Conservation (phyloP, 2,329 filamentous ascomycete species). For the Aspergillus candidus region DNA sequence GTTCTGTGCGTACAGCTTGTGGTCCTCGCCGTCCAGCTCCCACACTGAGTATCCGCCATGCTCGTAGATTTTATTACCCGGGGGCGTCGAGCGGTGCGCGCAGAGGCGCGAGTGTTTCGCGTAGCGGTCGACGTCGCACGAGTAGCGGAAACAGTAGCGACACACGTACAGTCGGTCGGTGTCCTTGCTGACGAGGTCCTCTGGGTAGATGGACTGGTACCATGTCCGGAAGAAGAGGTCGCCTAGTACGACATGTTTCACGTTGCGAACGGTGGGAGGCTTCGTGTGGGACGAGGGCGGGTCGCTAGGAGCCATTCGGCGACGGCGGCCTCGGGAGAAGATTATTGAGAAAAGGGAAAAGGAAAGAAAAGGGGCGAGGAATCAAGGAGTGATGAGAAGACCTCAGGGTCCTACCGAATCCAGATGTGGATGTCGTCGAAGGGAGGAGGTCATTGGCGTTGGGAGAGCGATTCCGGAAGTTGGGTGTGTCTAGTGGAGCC, state of each 20-base stretch:
- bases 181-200: constrained; percentile 55
- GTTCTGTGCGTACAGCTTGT: constrained; percentile 90
- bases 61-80: constrained; percentile 70
- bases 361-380: background rate
- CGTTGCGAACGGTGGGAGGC: constrained; percentile 59
- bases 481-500: too few relatives aligned
- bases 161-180: constrained; percentile 73
- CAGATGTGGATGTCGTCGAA: too few relatives aligned
- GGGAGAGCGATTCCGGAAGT: too few relatives aligned
- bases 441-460: too few relatives aligned
- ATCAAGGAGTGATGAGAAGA: background rate
- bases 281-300: constrained; percentile 22
- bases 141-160: constrained; percentile 91
- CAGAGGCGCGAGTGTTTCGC: constrained; percentile 45
- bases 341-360: background rate
- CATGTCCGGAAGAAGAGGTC: constrained; percentile 79
- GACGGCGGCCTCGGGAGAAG: too few relatives aligned
- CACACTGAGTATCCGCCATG: constrained; percentile 78
- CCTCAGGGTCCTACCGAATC: too few relatives aligned
- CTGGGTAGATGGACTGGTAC: constrained; percentile 84
- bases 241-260: constrained; percentile 80
- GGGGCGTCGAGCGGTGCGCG: constrained; percentile 48
- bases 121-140: constrained; percentile 40
- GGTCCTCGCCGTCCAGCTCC: constrained; percentile 84
- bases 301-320: constrained; percentile 26